These are phyloP conservation scores for Pythium dissimile DNA, from an alignment of 352 stramenopile genomes.

Conservation along the genomic window DNA sequence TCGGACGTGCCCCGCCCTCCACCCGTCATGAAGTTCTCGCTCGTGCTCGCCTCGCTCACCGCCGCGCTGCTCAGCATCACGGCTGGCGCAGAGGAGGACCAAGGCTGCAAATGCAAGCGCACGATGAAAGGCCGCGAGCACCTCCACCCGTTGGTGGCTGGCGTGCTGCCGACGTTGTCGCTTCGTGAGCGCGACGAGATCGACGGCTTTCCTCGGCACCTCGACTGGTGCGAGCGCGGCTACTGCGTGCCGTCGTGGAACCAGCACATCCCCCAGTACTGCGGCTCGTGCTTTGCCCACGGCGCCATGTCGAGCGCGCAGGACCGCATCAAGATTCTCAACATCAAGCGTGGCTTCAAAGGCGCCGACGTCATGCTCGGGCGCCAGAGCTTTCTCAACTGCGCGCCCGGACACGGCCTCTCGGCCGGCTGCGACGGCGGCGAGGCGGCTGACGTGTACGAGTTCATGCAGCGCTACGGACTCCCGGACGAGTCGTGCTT, in stretches of 20 bases:
- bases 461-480: slow-evolving; percentile 75
- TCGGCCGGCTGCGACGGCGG: slow-evolving; percentile 65
- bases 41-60: background rate
- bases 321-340: slow-evolving; percentile 83
- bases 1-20: background rate
- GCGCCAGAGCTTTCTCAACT: slow-evolving; percentile 81
- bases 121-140: slow-evolving; percentile 77
- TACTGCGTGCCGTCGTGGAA: slow-evolving; percentile 84
- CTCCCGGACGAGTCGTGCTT: slow-evolving; percentile 78
- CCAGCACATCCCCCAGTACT: slow-evolving; percentile 85
- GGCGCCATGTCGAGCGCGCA: slow-evolving; percentile 69
- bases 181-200: slow-evolving; percentile 13
- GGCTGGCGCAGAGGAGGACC: slow-evolving; percentile 3
- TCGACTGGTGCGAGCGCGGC: slow-evolving; percentile 89
- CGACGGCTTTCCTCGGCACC: slow-evolving; percentile 51
- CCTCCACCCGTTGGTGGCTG: slow-evolving; percentile 27
- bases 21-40: slow-evolving; percentile 10
- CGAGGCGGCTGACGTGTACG: slow-evolving; percentile 72
- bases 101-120: slow-evolving; percentile 49
- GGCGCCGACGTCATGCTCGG: slow-evolving; percentile 76
- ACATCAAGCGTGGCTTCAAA: slow-evolving; percentile 52
- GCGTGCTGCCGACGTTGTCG: slow-evolving; percentile 27
- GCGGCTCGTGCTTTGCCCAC: slow-evolving; percentile 82
- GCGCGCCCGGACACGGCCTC: slow-evolving; percentile 63
- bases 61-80: background rate